A percentile compares a stretch with the other conserved stretches of the same genome.
phyloP scores from a whole-genome alignment of 2,329 filamentous ascomycete genomes.

The Thermoascus crustaceus region DNA sequence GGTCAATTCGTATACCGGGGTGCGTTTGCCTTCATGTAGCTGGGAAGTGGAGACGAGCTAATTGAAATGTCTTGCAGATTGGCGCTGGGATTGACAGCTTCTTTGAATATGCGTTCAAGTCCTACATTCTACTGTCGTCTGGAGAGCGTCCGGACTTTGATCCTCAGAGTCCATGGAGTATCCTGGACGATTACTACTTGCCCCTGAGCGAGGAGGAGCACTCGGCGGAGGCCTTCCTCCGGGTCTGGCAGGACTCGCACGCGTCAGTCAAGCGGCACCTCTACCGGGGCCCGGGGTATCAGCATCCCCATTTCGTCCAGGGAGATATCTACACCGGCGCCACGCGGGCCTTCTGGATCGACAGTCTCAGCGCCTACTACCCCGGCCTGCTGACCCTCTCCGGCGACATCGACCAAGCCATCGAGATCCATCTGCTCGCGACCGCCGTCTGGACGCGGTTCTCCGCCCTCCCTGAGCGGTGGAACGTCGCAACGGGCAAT shows the following conservation, averaged over 20 bases:
- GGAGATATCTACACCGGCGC: slow-evolving; percentile 83
- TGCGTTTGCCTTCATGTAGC: slow-evolving; percentile 17
- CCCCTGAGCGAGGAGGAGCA: slow-evolving; percentile 58
- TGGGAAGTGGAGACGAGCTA: background rate
- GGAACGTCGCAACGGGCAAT: slow-evolving; percentile 75
- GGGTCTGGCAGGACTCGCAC: slow-evolving; percentile 78
- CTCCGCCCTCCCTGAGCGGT: slow-evolving; percentile 86
- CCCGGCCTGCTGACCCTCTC: slow-evolving; percentile 78
- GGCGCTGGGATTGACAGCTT: slow-evolving; percentile 97
- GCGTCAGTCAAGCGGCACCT: slow-evolving; percentile 81
- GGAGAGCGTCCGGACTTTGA: slow-evolving; percentile 39
- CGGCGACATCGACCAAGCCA: slow-evolving; percentile 83
- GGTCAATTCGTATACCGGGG: slow-evolving; percentile 78
- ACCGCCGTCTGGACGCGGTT: slow-evolving; percentile 93
- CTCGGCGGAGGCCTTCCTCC: slow-evolving; percentile 68
- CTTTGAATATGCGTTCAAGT: slow-evolving; percentile 96
- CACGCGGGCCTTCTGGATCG: slow-evolving; percentile 85
- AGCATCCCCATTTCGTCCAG: slow-evolving; percentile 89
- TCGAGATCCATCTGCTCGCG: slow-evolving; percentile 81
- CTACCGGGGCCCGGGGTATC: slow-evolving; percentile 64
- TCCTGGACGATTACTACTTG: slow-evolving; percentile 57
- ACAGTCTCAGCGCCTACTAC: slow-evolving; percentile 92
- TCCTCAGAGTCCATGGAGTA: slow-evolving; percentile 33
- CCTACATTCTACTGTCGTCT: slow-evolving; percentile 80
- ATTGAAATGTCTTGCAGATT: slow-evolving; percentile 43